phyloP scores from a whole-genome alignment of 345 rosid species.

The Citrus australasica region DNA sequence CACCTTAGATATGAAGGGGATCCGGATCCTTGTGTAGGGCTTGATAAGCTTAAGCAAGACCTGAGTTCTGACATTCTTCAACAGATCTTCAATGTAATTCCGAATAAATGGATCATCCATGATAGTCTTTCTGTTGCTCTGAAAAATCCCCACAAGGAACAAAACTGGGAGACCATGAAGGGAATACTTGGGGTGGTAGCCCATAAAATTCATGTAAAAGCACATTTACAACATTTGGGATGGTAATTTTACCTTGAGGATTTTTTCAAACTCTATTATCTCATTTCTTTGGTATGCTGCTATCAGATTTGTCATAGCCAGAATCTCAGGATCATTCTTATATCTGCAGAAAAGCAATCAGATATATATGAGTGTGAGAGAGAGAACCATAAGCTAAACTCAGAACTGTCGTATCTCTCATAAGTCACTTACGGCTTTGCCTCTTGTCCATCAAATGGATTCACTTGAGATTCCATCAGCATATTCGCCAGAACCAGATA shows the following conservation, averaged over 20 bases:
- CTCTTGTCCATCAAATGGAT: slow-evolving; percentile 99
- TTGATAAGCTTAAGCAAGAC: slow-evolving; percentile 96
- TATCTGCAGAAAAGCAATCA: slow-evolving; percentile 48
- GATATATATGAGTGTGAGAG: neutral
- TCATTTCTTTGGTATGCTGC: slow-evolving; percentile 98
- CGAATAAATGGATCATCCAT: slow-evolving; percentile 98
- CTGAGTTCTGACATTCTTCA: slow-evolving; percentile 98
- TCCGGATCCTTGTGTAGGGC: slow-evolving; percentile 89
- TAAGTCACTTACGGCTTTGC: slow-evolving; percentile 86
- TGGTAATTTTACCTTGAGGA: slow-evolving; percentile 64
- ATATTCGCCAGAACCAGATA: slow-evolving; percentile 97
- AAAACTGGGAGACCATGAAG: slow-evolving; percentile 1
- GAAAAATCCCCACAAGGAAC: slow-evolving; percentile 11
- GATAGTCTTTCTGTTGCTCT: slow-evolving; percentile 92
- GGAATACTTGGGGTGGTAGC: neutral
- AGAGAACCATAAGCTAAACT: neutral
- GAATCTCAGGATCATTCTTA: slow-evolving; percentile 97
- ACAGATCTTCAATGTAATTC: slow-evolving; percentile 93
- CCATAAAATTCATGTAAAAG: neutral
- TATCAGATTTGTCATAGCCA: slow-evolving; percentile 97
- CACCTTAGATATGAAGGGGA: slow-evolving; percentile 90
- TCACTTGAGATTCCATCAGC: slow-evolving; percentile 99
- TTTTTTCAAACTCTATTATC: slow-evolving; percentile 94
- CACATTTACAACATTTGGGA: neutral
- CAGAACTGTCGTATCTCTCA: neutral